A percentile compares a stretch with the other conserved stretches of the same genome.
Evolutionary conservation across 768 basidiomycete species (phyloP).

Genomic region (Guyanaporus albipodus): DNA sequence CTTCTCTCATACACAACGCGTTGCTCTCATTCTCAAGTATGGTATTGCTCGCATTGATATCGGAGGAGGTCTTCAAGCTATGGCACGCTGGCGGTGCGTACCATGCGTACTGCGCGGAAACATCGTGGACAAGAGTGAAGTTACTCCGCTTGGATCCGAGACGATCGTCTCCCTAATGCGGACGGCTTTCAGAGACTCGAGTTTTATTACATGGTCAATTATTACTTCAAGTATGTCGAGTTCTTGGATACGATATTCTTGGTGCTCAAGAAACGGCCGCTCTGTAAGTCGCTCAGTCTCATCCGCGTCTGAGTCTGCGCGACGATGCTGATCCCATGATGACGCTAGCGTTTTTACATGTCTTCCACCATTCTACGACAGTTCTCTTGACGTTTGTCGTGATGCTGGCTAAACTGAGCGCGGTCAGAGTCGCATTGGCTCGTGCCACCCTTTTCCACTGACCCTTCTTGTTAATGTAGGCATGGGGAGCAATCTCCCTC

Average conservation of each 20-base stretch:
- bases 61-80: conserved; percentile 81
- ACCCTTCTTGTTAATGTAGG: conserved; percentile 40
- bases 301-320: neutral
- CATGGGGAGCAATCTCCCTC: conserved; percentile 85
- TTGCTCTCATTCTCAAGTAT: conserved; percentile 79
- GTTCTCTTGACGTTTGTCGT: conserved; percentile 88
- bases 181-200: conserved; percentile 61
- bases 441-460: neutral
- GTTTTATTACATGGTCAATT: conserved; percentile 96
- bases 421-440: conserved; percentile 41
- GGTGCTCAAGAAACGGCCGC: conserved; percentile 93
- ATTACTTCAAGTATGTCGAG: conserved; percentile 96
- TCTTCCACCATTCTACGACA: conserved; percentile 96
- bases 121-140: conserved; percentile 81
- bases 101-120: conserved; percentile 65
- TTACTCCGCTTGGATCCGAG: conserved; percentile 13
- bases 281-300: conserved; percentile 61
- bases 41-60: conserved; percentile 71
- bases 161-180: conserved; percentile 1
- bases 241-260: conserved; percentile 94
- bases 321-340: neutral
- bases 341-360: conserved; percentile 90
- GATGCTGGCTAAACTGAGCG: conserved; percentile 84
- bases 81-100: conserved; percentile 68
- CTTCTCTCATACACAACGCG: conserved; percentile 86